Evolutionary conservation across 805 yeast species (phyloP), one percentile per base, ranked within the genome.

Genomic region (Lachancea sp.): DNA sequence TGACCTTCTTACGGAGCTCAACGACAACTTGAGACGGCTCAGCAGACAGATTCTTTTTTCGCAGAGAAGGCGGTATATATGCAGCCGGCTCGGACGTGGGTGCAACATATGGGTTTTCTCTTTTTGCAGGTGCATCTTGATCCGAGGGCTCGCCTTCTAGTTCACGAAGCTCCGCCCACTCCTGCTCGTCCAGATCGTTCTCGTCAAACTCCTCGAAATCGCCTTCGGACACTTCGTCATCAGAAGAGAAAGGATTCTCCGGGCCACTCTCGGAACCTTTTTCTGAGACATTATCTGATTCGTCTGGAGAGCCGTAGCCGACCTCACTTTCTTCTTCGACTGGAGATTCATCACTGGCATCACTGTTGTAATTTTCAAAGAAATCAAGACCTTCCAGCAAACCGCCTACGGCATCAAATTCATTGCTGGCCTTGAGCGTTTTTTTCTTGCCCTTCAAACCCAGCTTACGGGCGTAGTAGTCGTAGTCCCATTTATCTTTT

Each of bases 21-120:
- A 68, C 41, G 7, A 70, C 59, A 44, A 74, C 79, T 47, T 74
- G 78, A 17, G 75, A 67, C 20, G 71, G 71, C 0, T 53, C 55
- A 3, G 58, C 57, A 33, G 61, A 70, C 17, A 67, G 45, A 40
- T 71, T 74, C 54, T 72, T 74, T 37, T 77, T 73, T 47, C 98
- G 75, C 46, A 85, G 63, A 0, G 95, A 89, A 0, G 98, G 99
- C 1, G 99, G 98, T 13, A 91, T 68, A 59, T 93, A 91, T 49
- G 76, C 71, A 1, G 71, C 68, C 4, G 60, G 38, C 44, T 61
- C 36, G 32, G 61, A 39, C 6, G 19, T 20, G 10, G 88, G 85
- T 0, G 89, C 85, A 34, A 79, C 75, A 56, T 81, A 85, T 4
- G 95, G 95, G 53, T 87, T 87, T 59, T 85, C 95, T 25, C 65